Evolutionary conservation across 805 yeast species (phyloP), one percentile per base, ranked within the genome.

Genomic region (Torulaspora microellipsoides): DNA sequence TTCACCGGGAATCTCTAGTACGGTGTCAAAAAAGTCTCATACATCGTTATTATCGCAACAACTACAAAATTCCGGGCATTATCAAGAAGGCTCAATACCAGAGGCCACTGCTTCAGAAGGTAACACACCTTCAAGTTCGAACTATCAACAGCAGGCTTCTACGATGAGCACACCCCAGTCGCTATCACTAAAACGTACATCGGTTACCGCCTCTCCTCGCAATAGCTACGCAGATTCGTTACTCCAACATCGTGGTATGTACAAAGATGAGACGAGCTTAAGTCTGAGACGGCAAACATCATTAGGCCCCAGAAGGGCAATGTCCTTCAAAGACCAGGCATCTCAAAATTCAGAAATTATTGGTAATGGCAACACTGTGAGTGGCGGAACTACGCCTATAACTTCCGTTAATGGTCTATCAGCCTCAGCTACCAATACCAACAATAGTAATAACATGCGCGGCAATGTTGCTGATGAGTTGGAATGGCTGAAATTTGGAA

Each of bases 401-500:
- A 44, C 42, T 8, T 40, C 52, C 6, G 45, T 48, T 33, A 46
- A 50, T 14, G 37, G 44, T 11, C 43, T 53, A 3, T 43, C 52
- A 2, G 46, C 51, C 8, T 42, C 51, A n/a, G 46, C 49, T 41
- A 36, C 42, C 37, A 36, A 37, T 41, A 36, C 43, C 38, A 38
- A 44, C 31, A 38, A 34, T n/a, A 34, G 31, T 39, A 15, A 30
- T 28, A 15, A 31, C 20, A 28, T 48, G 27, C 46, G 44, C 27
- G 46, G 45, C 25, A 46, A 44, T 31, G 52, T 51, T 12, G 43
- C 56, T 25, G 66, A 62, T 38, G 68, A 65, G 40, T 51, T 65
- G 17, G 67, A 62, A 12, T 65, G 69, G 66, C 47, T 65, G 15
- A 65, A 62, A 42, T 62, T 65, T 47, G 67, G 67, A 12, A 52